Conservation (phyloP, 768 basidiomycete species). For the Piloderma croceum region DNA sequence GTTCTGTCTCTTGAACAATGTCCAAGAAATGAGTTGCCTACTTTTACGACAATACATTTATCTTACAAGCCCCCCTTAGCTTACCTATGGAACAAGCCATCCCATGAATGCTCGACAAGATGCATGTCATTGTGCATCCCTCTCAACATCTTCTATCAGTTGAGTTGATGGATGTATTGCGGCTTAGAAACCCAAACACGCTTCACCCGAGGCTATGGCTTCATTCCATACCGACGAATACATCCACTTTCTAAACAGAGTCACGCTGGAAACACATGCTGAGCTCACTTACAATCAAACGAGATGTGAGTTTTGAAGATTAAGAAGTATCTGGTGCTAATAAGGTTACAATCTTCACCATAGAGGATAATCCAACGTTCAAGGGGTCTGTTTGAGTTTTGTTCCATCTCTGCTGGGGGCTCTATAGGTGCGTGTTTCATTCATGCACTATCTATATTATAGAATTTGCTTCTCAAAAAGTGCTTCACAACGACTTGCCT, state of each 20-base stretch:
- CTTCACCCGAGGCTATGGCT: conserved; percentile 76
- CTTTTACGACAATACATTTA: conserved; percentile 76
- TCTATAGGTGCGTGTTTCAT: conserved; percentile 96
- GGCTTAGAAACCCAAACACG: conserved; percentile 71
- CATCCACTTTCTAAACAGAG: conserved; percentile 81
- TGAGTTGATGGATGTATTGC: conserved; percentile 5
- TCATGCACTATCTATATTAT: no score
- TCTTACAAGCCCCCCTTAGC: conserved; percentile 67
- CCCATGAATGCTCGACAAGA: conserved; percentile 96
- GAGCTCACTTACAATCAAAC: conserved; percentile 80
- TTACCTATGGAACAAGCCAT: conserved; percentile 82
- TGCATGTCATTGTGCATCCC: conserved; percentile 78
- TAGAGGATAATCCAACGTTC: conserved; percentile 95
- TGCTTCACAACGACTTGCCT: conserved; percentile 71
- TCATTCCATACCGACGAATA: conserved; percentile 98
- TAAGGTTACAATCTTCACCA: conserved; percentile 44
- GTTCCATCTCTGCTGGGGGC: conserved; percentile 93
- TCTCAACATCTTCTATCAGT: background rate
- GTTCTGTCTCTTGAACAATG: no score
- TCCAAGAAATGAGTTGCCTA: conserved; percentile 72
- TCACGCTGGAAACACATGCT: conserved; percentile 87
- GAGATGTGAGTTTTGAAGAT: conserved; percentile 55
- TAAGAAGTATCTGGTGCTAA: background rate
- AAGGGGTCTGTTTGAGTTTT: conserved; percentile 97
- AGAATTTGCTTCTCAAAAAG: no score